These are phyloP conservation scores for Botrytis galanthina DNA, from an alignment of 2,329 filamentous ascomycete species.

Conservation along the genomic window DNA sequence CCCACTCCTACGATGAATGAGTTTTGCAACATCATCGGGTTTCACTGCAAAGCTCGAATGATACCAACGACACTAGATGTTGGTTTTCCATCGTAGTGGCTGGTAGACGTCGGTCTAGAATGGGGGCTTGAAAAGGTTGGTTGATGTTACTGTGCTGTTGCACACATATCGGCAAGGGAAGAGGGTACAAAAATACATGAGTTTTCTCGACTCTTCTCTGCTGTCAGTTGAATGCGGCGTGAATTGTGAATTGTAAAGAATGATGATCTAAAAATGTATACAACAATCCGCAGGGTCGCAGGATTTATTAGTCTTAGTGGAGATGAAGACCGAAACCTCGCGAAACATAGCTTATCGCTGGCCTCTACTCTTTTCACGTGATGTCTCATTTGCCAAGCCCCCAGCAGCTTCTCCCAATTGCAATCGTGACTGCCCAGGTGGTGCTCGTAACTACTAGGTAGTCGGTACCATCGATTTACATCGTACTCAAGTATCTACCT, in stretches of 20 bases:
- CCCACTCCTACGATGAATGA: not conserved
- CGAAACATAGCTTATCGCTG: not conserved
- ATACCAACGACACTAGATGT: not conserved
- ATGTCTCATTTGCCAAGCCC: not conserved
- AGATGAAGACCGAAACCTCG: not conserved
- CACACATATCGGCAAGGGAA: not conserved
- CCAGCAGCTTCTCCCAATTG: not conserved
- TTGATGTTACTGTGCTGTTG: not conserved
- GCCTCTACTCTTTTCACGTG: not conserved
- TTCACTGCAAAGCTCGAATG: not conserved
- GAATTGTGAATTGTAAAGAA: not conserved
- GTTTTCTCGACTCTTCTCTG: not conserved
- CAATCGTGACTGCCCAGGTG: not conserved
- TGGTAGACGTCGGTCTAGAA: not conserved
- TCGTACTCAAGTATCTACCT: not conserved
- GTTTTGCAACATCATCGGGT: not conserved
- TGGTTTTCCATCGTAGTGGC: not conserved
- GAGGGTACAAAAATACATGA: not conserved
- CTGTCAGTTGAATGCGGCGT: not conserved
- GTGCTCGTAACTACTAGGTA: not conserved
- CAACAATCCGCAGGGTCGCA: not conserved
- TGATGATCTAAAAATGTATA: not conserved
- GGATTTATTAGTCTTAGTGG: not conserved
- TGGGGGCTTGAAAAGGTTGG: not conserved
- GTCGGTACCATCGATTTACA: not conserved